phyloP scores from a whole-genome alignment of 169 alveolate species.

The Eimeria praecox region DNA sequence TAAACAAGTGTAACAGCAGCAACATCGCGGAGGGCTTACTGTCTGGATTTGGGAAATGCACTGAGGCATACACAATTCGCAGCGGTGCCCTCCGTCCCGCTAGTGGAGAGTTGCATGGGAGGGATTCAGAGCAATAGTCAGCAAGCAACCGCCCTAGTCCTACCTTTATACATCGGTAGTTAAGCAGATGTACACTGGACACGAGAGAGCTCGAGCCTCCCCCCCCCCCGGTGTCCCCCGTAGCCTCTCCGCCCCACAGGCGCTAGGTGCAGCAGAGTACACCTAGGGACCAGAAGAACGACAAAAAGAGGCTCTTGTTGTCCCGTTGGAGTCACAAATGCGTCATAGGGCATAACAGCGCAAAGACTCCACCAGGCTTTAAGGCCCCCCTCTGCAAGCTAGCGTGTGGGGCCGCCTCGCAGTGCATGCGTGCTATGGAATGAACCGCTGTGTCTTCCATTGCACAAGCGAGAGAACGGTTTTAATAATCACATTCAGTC shows the following conservation, averaged over 20 bases:
- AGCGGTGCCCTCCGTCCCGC: background rate
- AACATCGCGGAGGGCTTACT: background rate
- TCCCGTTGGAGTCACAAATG: background rate
- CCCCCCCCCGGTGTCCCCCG: background rate
- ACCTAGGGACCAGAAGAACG: background rate
- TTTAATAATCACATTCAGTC: background rate
- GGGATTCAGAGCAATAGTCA: background rate
- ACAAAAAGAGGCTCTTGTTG: background rate
- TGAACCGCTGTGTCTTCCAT: background rate
- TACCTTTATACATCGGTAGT: background rate
- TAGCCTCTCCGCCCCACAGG: conserved; percentile 17
- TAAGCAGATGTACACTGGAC: background rate
- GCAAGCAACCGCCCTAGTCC: background rate
- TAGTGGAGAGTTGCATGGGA: background rate
- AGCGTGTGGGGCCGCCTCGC: conserved; percentile 21
- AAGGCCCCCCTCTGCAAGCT: background rate
- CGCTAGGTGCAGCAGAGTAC: background rate
- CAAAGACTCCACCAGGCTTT: background rate
- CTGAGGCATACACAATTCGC: background rate
- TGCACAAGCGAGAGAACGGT: background rate
- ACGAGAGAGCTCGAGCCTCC: background rate
- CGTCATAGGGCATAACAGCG: background rate
- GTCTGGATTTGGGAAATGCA: background rate
- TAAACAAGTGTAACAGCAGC: background rate
- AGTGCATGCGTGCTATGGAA: background rate